Evolutionary conservation across 177 flowering plant species (phyloP), one percentile per base, ranked within the genome.

Genomic region (Vitis hybrid): DNA sequence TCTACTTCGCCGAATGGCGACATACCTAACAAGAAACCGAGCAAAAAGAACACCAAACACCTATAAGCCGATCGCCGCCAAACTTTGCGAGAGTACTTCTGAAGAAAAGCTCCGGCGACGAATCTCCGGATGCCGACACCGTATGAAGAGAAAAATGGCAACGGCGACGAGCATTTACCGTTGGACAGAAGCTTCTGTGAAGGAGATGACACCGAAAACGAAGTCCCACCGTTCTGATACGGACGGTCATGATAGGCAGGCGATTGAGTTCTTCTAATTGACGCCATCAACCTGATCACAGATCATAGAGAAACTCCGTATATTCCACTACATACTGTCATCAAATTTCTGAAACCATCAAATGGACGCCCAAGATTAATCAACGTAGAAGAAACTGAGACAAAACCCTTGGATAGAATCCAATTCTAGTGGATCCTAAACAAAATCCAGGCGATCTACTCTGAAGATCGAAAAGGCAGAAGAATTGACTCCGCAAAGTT

Each of bases 1-100:
- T 73, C 81, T 4, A 81, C 73, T 27, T 75, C 70, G 14, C 79
- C 79, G 61, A 84, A 86, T 9, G 97, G 93, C 15, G 81, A 65
- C 74, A 91, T 72, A 13, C 97, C 97, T 10, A 85, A 53, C 20
- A 90, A 61, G 70, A 90, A 79, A 13, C 97, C 97, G 5, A 88
- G 3, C 10, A 84, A 17, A 79, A 91, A 90, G 66, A 82, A 87
- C 12, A 86, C 1, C 12, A 83, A 57, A 67, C 77, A 84, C 20
- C 82, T 72, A 67, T 61, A 70, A 12, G 83, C 13, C 9, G 81
- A 73, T 35, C 83, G 66, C 70, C 72, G 73, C 89, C 87, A 83
- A 41, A 76, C 75, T 72, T 80, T 88, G 7, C 85, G 79, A 1
- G 83, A 70, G 62, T 73, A 18, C 51, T 67, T 68, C 41, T 8